Base-by-base conservation (phyloP, 1,139 yeast genomes). In the Lodderomyces theae region DNA sequence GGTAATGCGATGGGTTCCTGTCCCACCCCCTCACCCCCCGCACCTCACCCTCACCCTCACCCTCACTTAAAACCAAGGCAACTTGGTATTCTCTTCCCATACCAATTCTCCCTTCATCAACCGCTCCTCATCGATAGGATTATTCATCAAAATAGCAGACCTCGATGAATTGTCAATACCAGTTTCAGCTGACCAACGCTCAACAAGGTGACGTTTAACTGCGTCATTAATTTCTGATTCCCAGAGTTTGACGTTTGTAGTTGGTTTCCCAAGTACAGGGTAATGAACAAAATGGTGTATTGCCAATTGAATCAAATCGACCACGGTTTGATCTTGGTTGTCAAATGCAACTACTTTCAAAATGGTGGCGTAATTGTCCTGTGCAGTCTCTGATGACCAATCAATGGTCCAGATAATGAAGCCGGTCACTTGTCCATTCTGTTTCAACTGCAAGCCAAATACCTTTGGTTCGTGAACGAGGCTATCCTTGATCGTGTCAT, bases 61-160 rank as follows among this genome's bases (percentile, higher is more conserved):
- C 7, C n/a, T 30, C 5, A n/a, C 25, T 49, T 52, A 72, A 47
- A 70, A 72, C 78, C 78, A 72, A 4, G 74, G 67, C 39, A 73
- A 51, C 50, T 73, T 72, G 39, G 59, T 66, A 48, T 73, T 73
- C 33, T 64, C 64, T 47, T 66, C 77, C 78, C 78, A 72, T 17
- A 70, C 51, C 12, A 69, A 42, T 1, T 61, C 51, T 2, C 64
- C 69, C 7, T 43, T 42, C 33, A 45, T 41, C 37, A 68, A 51
- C 30, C 50, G 42, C 7, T 50, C 43, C 28, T 68, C 60, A 11
- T 63, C 69, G 1, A 37, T 44, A 1, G 46, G 45, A 30, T 56
- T 50, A 43, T 58, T 54, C 45, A 66, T 52, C 38, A 58, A 53
- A 6, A 66, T 51, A 7, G 76, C 77, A 37, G 74, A 64, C 38